A percentile compares a stretch with the other conserved stretches of the same genome.
These are phyloP conservation scores for Geotrichum candidum DNA, from an alignment of 1,139 yeast genomes.

Conservation along the genomic window DNA sequence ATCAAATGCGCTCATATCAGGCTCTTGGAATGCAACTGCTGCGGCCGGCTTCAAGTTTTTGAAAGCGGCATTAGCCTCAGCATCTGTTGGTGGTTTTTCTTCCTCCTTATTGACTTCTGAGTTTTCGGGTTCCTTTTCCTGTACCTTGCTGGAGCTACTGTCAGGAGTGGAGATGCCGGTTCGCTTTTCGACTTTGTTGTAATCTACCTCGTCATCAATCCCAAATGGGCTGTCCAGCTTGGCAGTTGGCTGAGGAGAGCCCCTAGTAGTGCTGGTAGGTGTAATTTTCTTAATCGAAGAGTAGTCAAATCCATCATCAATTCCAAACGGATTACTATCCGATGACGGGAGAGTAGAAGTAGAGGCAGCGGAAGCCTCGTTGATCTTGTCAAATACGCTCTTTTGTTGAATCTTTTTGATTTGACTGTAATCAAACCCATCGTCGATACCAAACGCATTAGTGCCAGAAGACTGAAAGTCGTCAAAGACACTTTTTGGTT, in stretches of 20 bases:
- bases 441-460: constrained; percentile 5
- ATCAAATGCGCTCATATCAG: constrained; percentile 73
- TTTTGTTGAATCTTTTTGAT: not conserved
- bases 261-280: constrained; percentile 1
- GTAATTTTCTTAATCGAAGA: constrained; percentile 8
- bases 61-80: constrained; percentile 4
- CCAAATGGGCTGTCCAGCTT: constrained; percentile 1
- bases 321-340: constrained; percentile 6
- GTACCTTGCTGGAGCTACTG: not conserved
- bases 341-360: not conserved
- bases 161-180: not conserved
- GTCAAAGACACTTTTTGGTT: not conserved
- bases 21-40: constrained; percentile 58
- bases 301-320: constrained; percentile 14
- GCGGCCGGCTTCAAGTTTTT: constrained; percentile 41
- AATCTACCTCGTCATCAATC: constrained; percentile 8
- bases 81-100: constrained; percentile 9
- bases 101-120: not conserved
- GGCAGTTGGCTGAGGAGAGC: not conserved
- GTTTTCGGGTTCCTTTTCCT: not conserved
- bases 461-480: not conserved
- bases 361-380: not conserved
- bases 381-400: not conserved
- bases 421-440: constrained; percentile 6
- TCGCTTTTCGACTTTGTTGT: not conserved